Base-by-base conservation (phyloP, 164 flowering plant genomes). In the Cinnamomum chago region DNA sequence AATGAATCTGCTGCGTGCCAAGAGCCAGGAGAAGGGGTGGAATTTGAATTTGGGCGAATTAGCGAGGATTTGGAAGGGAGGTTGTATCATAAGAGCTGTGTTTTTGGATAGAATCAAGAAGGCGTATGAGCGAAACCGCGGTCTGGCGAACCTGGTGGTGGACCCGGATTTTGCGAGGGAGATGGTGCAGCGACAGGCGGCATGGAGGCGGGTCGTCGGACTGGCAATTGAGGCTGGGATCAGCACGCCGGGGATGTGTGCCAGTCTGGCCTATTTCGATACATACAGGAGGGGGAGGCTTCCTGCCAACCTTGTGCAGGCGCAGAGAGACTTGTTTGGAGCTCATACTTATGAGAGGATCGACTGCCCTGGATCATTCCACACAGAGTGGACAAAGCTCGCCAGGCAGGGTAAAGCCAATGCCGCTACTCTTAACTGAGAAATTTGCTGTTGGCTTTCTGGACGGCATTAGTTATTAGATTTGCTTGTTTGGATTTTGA, bases 341-440 rank as follows among this genome's bases (percentile, higher is more conserved):
- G 85, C 87, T 1, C 87, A 83, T 73, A 83, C 87, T 30, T 83
- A 85, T 70, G 84, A 85, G 78, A 70, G 85, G 80, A 60, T 83
- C 33, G 87, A 83, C 66, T 75, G 77, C 11, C 74, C 62, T 3
- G 75, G 75, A 5, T 60, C 75, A 7, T 72, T 62, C 68, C 75
- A 72, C 69, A 89, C 92, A 0, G 92, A 90, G 76, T 90, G 95
- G 95, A 84, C 84, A 79, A 90, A 89, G 84, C 74, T 88, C 30
- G 95, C 94, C 33, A 76, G 70, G 10, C 50, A 72, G 58, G 55
- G 65, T 17, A 64, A 72, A 58, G 67, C 75, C 1, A 52, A 68
- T 30, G 67, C 40, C 18, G 75, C 68, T 2, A 52, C 52, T 62
- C 50, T 72, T 18, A 62, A 72, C 68, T 72, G 67, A 72, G 33